Percentiles rank a stretch among this genome's conserved stretches.
Conservation (phyloP, 805 yeast species). For the Zygotorulaspora chibaensis region DNA sequence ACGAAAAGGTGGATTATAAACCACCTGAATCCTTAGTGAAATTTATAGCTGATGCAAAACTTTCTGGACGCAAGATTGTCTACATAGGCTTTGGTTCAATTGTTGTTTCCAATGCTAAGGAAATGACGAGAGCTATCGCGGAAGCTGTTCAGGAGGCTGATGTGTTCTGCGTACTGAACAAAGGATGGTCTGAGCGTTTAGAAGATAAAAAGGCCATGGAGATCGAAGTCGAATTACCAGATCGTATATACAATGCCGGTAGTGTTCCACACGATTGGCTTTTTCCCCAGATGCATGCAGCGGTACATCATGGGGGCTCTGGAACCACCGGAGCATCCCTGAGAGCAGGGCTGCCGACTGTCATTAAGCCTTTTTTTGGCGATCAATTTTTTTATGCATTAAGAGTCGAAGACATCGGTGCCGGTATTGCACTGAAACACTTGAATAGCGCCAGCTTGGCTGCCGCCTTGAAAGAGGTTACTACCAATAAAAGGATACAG, state of each 20-base stretch:
- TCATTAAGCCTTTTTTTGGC: slow-evolving; percentile 92
- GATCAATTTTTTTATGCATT: slow-evolving; percentile 91
- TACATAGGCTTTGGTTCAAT: slow-evolving; percentile 96
- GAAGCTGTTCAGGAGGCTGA: slow-evolving; percentile 77
- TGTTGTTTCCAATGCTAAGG: slow-evolving; percentile 78
- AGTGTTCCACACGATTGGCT: slow-evolving; percentile 91
- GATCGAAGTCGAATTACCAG: slow-evolving; percentile 51
- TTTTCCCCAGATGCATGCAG: slow-evolving; percentile 83
- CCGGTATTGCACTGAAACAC: slow-evolving; percentile 66
- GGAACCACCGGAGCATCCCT: slow-evolving; percentile 94
- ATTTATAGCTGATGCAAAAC: slow-evolving; percentile 61
- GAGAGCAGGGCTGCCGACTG: slow-evolving; percentile 81
- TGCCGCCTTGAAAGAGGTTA: slow-evolving; percentile 64
- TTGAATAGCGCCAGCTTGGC: slow-evolving; percentile 60
- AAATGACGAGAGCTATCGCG: slow-evolving; percentile 69
- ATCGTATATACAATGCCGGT: slow-evolving; percentile 64
- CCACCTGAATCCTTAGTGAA: slow-evolving; percentile 57
- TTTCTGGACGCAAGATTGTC: slow-evolving; percentile 63
- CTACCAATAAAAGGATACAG: slow-evolving; percentile 62
- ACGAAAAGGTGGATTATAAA: slow-evolving; percentile 52
- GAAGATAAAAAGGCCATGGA: slow-evolving; percentile 35
- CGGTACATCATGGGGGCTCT: slow-evolving; percentile 96
- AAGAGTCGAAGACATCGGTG: slow-evolving; percentile 85
- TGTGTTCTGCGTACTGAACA: slow-evolving; percentile 80
- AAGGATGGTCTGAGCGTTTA: slow-evolving; percentile 89